phyloP scores from a whole-genome alignment of 495 filamentous ascomycete genomes.

The Cetradonia linearis region DNA sequence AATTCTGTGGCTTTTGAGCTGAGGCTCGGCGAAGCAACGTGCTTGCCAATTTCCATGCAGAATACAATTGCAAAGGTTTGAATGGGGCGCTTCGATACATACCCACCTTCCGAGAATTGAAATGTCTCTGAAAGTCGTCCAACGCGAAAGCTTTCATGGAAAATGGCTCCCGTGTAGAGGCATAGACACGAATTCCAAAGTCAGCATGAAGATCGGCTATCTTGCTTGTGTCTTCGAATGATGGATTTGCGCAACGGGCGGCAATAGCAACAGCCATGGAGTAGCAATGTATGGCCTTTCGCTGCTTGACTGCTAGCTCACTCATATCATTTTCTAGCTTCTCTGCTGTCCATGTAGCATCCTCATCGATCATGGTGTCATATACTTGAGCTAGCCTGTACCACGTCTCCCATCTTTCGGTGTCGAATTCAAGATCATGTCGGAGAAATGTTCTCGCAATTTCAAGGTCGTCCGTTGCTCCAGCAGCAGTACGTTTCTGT shows the following conservation, averaged over 20 bases:
- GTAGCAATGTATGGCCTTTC: constrained; percentile 85
- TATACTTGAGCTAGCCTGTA: constrained; percentile 87
- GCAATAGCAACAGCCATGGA: constrained; percentile 76
- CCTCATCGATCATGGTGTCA: constrained; percentile 84
- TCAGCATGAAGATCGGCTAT: constrained; percentile 78
- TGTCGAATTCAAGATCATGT: constrained; percentile 75
- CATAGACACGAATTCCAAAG: constrained; percentile 82
- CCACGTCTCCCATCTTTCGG: constrained; percentile 91
- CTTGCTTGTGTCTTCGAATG: constrained; percentile 51
- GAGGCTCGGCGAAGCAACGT: constrained; percentile 69
- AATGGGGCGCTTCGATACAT: constrained; percentile 69
- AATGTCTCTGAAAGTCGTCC: constrained; percentile 64
- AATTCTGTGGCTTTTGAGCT: constrained; percentile 62
- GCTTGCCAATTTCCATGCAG: constrained; percentile 78
- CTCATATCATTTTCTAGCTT: constrained; percentile 78
- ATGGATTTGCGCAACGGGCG: constrained; percentile 49
- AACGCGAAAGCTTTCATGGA: constrained; percentile 77
- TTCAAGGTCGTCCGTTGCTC: constrained; percentile 75
- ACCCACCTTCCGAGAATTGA: constrained; percentile 50
- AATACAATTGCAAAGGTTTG: constrained; percentile 58
- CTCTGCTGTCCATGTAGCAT: constrained; percentile 88
- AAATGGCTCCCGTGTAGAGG: constrained; percentile 82
- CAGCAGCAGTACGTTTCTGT: constrained; percentile 66
- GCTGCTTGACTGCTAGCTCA: constrained; percentile 66
- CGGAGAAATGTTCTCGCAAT: constrained; percentile 72